A percentile compares a stretch with the other conserved stretches of the same genome.
Conservation (phyloP, 2,329 filamentous ascomycete species). For the Talaromyces sp. region DNA sequence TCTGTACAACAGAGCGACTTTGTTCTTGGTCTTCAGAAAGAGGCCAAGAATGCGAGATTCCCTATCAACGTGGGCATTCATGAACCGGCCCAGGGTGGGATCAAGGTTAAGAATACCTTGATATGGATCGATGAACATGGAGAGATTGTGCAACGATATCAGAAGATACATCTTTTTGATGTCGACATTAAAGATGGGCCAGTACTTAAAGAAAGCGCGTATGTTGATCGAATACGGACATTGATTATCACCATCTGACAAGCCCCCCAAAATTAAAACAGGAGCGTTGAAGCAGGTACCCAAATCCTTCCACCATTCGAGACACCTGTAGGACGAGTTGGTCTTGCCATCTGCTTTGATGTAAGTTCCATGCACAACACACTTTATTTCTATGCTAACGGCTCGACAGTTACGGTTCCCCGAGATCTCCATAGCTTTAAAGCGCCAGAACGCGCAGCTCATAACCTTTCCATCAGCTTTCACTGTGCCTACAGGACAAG, state of each 20-base stretch:
- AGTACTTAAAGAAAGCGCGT: conserved; percentile 60
- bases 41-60: conserved; percentile 63
- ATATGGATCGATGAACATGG: conserved; percentile 66
- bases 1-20: conserved; percentile 68
- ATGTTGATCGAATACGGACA: neutral
- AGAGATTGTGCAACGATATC: conserved; percentile 64
- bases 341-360: conserved; percentile 86
- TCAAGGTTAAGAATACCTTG: conserved; percentile 62
- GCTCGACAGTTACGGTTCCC: conserved; percentile 67
- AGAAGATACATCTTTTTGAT: conserved; percentile 92
- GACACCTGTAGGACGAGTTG: conserved; percentile 72
- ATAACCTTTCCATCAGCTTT: conserved; percentile 89
- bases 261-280: conserved; percentile 19
- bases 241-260: neutral
- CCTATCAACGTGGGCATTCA: conserved; percentile 87
- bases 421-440: conserved; percentile 68
- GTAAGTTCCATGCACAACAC: conserved; percentile 34
- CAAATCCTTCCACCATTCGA: conserved; percentile 67
- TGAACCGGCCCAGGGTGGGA: conserved; percentile 59
- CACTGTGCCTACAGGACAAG: conserved; percentile 77
- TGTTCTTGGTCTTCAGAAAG: conserved; percentile 69
- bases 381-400: neutral
- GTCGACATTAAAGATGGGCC: conserved; percentile 59
- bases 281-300: conserved; percentile 66
- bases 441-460: conserved; percentile 67